A percentile compares a stretch with the other conserved stretches of the same genome.
phyloP scores from a whole-genome alignment of 1,284 basidiomycete genomes.

The Agroathelia rolfsii region DNA sequence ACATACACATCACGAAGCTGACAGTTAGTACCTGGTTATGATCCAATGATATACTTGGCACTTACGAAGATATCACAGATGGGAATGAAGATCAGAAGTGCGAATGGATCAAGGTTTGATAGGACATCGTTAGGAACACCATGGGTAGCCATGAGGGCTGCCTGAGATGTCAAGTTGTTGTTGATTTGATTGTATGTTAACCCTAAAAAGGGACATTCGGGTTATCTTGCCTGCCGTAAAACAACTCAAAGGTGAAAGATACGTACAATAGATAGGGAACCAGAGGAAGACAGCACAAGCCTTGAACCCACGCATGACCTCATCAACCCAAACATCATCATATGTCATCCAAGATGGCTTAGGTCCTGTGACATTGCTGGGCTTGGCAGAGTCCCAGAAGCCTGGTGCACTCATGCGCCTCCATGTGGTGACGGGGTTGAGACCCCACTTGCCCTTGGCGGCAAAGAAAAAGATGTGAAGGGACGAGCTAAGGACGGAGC shows the following conservation, averaged over 20 bases:
- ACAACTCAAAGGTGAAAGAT: background rate
- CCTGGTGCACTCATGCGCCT: conserved; percentile 44
- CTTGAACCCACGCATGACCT: conserved; percentile 73
- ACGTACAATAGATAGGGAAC: conserved; percentile 64
- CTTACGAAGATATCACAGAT: conserved; percentile 51
- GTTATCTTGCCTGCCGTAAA: conserved; percentile 5
- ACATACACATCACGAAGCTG: too few relatives aligned
- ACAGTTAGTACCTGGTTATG: too few relatives aligned
- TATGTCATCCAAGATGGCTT: conserved; percentile 63
- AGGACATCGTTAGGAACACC: conserved; percentile 77
- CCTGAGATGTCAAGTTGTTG: conserved; percentile 74
- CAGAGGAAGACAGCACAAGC: conserved; percentile 79
- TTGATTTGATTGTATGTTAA: conserved; percentile 67
- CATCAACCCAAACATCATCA: conserved; percentile 76
- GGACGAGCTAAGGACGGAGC: conserved; percentile 59
- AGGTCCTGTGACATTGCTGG: conserved; percentile 35
- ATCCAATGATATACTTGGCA: too few relatives aligned
- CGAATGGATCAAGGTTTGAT: conserved; percentile 72
- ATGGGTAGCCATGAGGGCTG: conserved; percentile 61
- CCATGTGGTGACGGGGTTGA: conserved; percentile 41
- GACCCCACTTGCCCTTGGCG: conserved; percentile 43
- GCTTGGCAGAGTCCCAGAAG: conserved; percentile 79
- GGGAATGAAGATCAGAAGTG: conserved; percentile 68
- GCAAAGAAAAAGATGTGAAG: conserved; percentile 43
- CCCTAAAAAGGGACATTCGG: conserved; percentile 34